Evolutionary conservation across 176 grass and related monocot species (phyloP), one percentile per base, ranked within the genome.

Genomic region (Oryza punctata): DNA sequence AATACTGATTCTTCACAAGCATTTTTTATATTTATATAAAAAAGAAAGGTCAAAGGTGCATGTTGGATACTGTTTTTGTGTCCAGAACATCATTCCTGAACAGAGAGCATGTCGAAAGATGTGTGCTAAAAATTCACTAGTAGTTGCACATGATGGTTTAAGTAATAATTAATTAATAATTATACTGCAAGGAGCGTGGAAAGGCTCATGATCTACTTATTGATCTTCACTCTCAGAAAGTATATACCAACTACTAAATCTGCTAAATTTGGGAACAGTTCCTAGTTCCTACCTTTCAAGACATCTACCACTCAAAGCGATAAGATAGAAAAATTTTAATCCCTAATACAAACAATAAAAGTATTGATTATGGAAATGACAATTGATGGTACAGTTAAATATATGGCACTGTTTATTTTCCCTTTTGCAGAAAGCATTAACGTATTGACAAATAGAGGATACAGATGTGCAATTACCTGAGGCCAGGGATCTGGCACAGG

Each of bases 401-500:
- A 72, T 21, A 73, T 50, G 46, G 60, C 45, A 46, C 73, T 26
- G 10, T 29, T 69, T 38, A 61, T 24, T 61, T 82, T 66, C 29
- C 54, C 18, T 85, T 75, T 23, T 70, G 50, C n/a, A 50, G 9
- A 76, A 43, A 81, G 24, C 52, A 81, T 38, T 15, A 69, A 70
- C 49, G 45, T 41, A 85, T 69, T 84, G 38, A 61, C 18, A 8
- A 14, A 32, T 3, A 75, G 1, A 80, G n/a, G 52, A 87, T 50
- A 85, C 40, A 44, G 64, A 67, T 76, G 54, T 44, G 70, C 25
- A 33, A 84, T 72, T 90, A 97, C 94, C 92, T 97, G 94, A 81
- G 92, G 90, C 94, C 94, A 97, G 45, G 92, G 87, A 19, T 94
- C 81, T 43, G 92, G 94, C 72, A 83, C 78, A 75, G 90, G 78